A percentile compares a stretch with the other conserved stretches of the same genome.
These are phyloP conservation scores for Phialophora expanda DNA, from an alignment of 2,329 filamentous ascomycete species.

Conservation along the genomic window DNA sequence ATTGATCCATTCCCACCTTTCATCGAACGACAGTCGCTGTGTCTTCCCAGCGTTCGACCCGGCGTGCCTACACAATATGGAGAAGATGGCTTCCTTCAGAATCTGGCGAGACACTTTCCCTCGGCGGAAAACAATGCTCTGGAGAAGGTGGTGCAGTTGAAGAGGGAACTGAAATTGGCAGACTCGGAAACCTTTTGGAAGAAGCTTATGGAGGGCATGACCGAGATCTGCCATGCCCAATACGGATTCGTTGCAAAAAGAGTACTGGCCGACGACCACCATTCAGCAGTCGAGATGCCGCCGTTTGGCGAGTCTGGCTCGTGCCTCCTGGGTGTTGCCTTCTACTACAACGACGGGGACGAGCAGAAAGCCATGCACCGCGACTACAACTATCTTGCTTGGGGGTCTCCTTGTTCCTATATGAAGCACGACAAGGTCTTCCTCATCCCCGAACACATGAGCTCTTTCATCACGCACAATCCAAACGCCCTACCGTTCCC, in stretches of 20 bases:
- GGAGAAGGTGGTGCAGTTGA: slow-evolving; percentile 65
- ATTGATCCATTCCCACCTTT: slow-evolving; percentile 12
- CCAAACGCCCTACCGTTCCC: slow-evolving; percentile 65
- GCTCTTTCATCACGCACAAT: slow-evolving; percentile 64
- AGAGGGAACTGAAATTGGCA: slow-evolving; percentile 59
- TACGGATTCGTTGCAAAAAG: slow-evolving; percentile 72
- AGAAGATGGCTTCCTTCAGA: slow-evolving; percentile 51
- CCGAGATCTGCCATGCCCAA: slow-evolving; percentile 67
- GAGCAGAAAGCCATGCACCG: slow-evolving; percentile 59
- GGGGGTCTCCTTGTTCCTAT: slow-evolving; percentile 68
- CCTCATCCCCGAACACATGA: slow-evolving; percentile 66
- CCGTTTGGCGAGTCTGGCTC: slow-evolving; percentile 65
- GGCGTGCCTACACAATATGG: slow-evolving; percentile 53
- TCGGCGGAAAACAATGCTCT: slow-evolving; percentile 64
- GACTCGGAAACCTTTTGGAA: slow-evolving; percentile 68
- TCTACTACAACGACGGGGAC: slow-evolving; percentile 68
- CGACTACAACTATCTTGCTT: slow-evolving; percentile 68
- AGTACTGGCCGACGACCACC: slow-evolving; percentile 64
- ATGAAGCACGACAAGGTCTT: slow-evolving; percentile 76
- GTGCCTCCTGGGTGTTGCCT: slow-evolving; percentile 68
- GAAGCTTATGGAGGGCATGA: slow-evolving; percentile 67
- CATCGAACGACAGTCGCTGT: slow-evolving; percentile 50
- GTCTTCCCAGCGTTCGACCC: slow-evolving; percentile 48
- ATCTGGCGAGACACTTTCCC: slow-evolving; percentile 47
- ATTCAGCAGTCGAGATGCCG: slow-evolving; percentile 64